phyloP scores from a whole-genome alignment of 352 stramenopile genomes.

The Phytophthora sp. region DNA sequence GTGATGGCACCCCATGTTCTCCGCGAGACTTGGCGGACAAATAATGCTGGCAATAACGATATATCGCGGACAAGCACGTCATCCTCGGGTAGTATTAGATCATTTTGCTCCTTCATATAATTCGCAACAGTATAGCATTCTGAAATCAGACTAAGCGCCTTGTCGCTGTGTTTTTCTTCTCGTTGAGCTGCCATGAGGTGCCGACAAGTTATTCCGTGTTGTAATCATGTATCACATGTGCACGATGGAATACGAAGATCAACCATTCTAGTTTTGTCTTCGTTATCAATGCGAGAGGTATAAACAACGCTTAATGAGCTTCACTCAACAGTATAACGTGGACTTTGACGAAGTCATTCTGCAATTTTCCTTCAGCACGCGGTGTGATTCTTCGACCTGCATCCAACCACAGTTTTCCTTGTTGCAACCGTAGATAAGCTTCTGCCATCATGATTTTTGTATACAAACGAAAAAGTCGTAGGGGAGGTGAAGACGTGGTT shows the following conservation, averaged over 20 bases:
- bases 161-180: neutral
- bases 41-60: neutral
- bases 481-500: neutral
- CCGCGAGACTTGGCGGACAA: neutral
- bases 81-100: neutral
- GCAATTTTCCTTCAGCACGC: neutral
- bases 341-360: neutral
- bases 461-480: neutral
- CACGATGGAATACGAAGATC: neutral
- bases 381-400: no score
- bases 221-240: neutral
- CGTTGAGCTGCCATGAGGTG: neutral
- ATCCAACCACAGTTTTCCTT: neutral
- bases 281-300: neutral
- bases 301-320: neutral
- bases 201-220: neutral
- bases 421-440: neutral
- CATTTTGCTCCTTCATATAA: neutral
- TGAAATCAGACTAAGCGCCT: neutral
- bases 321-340: neutral
- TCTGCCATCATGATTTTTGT: neutral
- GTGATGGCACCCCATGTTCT: neutral
- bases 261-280: neutral
- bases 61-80: neutral
- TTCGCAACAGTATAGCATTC: neutral